Evolutionary conservation across 108 stramenopile species (phyloP).

Genomic region (Fragilaria radians): DNA sequence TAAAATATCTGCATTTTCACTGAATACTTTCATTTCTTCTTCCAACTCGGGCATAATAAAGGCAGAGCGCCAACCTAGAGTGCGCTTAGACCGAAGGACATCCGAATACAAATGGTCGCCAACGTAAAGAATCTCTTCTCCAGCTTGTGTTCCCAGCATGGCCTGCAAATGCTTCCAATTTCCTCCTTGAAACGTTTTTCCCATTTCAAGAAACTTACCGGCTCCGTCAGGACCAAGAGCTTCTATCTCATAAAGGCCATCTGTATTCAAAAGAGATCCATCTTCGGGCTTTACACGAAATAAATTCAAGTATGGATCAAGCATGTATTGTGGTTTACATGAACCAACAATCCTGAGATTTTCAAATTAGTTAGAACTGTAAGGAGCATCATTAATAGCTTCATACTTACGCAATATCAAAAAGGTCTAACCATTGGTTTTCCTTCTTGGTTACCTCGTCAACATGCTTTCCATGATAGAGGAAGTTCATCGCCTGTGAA

Average conservation of each 20-base stretch:
- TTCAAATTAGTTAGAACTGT: neutral
- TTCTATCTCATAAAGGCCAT: constrained; percentile 87
- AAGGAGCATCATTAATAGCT: neutral
- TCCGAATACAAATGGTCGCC: constrained; percentile 96
- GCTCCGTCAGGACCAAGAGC: constrained; percentile 65
- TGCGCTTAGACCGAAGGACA: constrained; percentile 86
- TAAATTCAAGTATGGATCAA: constrained; percentile 82
- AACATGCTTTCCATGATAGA: constrained; percentile 54
- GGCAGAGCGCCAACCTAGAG: constrained; percentile 92
- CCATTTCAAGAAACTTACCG: constrained; percentile 69
- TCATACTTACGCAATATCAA: constrained; percentile 72
- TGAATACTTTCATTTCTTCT: constrained; percentile 72
- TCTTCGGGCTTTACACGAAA: constrained; percentile 78
- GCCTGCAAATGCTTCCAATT: constrained; percentile 89
- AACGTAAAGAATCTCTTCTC: constrained; percentile 93
- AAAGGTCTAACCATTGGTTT: constrained; percentile 91
- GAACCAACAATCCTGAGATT: constrained; percentile 71
- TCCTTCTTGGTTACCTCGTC: constrained; percentile 55
- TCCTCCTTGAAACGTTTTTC: constrained; percentile 92
- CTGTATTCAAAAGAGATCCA: constrained; percentile 80
- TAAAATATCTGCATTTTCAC: constrained; percentile 28
- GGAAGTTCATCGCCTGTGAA: constrained; percentile 90
- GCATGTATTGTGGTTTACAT: constrained; percentile 84
- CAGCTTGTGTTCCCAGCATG: constrained; percentile 82
- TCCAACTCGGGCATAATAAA: constrained; percentile 88